Base-by-base conservation (phyloP, 2,329 filamentous ascomycete species). In the Cercospora sp. region DNA sequence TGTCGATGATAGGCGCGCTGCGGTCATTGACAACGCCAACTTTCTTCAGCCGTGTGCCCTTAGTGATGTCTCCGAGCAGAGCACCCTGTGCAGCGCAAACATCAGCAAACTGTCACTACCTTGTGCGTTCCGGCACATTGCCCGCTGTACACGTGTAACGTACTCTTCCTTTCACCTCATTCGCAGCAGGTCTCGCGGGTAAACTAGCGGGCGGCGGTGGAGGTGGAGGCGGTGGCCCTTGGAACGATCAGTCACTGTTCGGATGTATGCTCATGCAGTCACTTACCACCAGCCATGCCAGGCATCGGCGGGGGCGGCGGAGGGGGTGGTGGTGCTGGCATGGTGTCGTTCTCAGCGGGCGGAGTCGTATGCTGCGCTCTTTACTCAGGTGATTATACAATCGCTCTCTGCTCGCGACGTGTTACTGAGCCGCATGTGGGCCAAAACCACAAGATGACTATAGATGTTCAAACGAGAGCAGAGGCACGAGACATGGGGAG, bases 1-100 rank as follows among this genome's bases (percentile, higher is more conserved):
- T 88, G 68, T 80, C 86, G 66, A 97, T 79, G 61, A 86, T 75
- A 0, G 94, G 94, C 7, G 92, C 92, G 23, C 94, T 97, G 79
- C 94, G 90, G 80, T 98, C 94, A 81, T 98, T 97, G 73, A 94
- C 92, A 65, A 93, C 90, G 33, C 92, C 77, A 65, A 83, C 85
- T 80, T 97, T 97, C 81, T 91, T 97, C 68, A 98, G 85, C 69
- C 84, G 83, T 73, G 82, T 85, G 72, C 94, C 95, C 80, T 96
- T 97, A 73, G 84, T 83, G 74, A 99, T 99, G 80, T 98, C 94
- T 76, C 88, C 86, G 55, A 98, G 87, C 40, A 99, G 85, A 64
- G 94, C 94, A 74, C 90, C 90, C 94, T 98, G 75, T 55, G 16
- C 13, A 26, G 68, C 57, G 68, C 58, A 55, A 10, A 53, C 51